These are phyloP conservation scores for Eutrema salsugineum DNA, from an alignment of 441 rosid genomes.

Conservation along the genomic window DNA sequence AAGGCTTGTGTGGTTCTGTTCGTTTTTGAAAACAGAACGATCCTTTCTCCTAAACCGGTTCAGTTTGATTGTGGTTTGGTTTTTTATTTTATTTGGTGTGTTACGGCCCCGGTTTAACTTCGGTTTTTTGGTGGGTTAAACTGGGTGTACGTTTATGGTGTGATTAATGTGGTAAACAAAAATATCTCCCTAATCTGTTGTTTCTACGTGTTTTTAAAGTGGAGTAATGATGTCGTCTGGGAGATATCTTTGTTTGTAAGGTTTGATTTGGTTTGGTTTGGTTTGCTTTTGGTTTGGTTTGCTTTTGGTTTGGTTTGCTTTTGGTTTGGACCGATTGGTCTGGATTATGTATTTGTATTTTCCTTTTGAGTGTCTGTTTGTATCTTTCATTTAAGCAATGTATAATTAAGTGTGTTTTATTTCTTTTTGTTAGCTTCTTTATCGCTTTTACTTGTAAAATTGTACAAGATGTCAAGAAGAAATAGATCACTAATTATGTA, in stretches of 20 bases:
- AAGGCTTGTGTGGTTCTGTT: constrained; percentile 11
- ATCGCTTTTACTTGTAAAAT: background rate
- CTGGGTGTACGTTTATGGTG: background rate
- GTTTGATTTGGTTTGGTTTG: background rate
- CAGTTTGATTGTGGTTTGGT: constrained; percentile 4
- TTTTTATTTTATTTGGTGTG: background rate
- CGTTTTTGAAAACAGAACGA: constrained; percentile 26
- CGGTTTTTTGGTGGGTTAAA: constrained; percentile 27
- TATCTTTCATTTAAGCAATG: no score
- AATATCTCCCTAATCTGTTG: constrained; percentile 29
- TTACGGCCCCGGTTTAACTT: constrained; percentile 22
- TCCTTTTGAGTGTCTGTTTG: no score
- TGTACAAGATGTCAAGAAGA: background rate
- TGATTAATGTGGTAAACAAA: constrained; percentile 13
- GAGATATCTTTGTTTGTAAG: constrained; percentile 10
- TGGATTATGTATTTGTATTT: no score
- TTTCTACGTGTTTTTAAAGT: constrained; percentile 37
- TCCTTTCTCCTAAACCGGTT: constrained; percentile 11
- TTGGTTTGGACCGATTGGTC: no score
- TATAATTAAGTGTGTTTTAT: no score
- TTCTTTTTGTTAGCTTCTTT: background rate
- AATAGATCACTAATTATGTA: no score
- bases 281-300: background rate
- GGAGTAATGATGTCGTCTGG: constrained; percentile 29
- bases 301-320: background rate